Base-by-base conservation (phyloP, 768 basidiomycete species). In the Hericium rajendrae region DNA sequence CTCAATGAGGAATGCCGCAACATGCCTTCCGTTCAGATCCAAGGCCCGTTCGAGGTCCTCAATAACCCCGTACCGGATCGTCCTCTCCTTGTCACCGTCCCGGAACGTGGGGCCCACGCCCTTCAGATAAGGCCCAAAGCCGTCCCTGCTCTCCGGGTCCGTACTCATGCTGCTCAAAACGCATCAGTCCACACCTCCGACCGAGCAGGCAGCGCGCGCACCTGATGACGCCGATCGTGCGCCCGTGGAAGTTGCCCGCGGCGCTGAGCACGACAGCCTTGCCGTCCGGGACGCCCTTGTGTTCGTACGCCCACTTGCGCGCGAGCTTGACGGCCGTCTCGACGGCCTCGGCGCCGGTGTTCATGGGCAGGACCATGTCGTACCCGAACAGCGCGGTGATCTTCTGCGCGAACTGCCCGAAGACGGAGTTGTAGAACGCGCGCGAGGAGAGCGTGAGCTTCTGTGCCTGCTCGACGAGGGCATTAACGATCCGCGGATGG, bases 281-380 rank as follows among this genome's bases (percentile, higher is more conserved):
- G 51, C 89, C 91, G 56, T 85, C 84, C 51, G 82, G 76, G 37
- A 91, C 85, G 43, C 82, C 85, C 75, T 92, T 98, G 73, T 81
- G 81, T 74, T 78, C 78, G 72, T 98, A 97, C 2, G 88, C 95
- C 97, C 97, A 98, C 75, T 97, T 97, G 63, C 97, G 74, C 0
- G 97, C 86, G 16, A 98, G 79, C 78, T 99, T 99, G 69, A 99
- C 71, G n/a, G 86, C 83, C 0, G 94, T 97, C 75, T 99, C 97
- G 55, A 98, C 97, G 8, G 97, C 97, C 68, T 99, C 97, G 0
- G 94, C 94, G 49, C 95, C 95, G 0, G 95, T 98, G 78, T 99
- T 99, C 94, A 98, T 97, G 22, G 95, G 94, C 9, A 98, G 77
- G 2, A 97, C 92, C 85, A 93, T 94, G 60, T 95, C 94, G 70